Conservation (phyloP, 2,329 filamentous ascomycete genomes). For the Capronia epimyces region DNA sequence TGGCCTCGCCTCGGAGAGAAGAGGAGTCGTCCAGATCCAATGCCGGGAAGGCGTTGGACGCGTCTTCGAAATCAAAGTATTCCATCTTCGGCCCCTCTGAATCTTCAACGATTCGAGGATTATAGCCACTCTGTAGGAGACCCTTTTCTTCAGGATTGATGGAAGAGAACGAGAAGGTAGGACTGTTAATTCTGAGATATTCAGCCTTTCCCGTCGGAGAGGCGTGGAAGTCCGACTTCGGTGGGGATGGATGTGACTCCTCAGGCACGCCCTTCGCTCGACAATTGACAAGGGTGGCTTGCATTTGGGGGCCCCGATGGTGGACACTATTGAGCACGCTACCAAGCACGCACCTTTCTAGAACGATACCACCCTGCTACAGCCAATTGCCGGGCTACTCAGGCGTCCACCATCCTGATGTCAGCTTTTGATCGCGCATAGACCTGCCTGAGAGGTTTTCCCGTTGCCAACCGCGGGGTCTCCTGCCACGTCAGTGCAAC, state of each 20-base stretch:
- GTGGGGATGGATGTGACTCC: slow-evolving; percentile 19
- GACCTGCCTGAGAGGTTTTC: no score
- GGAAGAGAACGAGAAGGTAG: slow-evolving; percentile 2
- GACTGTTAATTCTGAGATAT: slow-evolving; percentile 7
- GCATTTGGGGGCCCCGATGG: background rate
- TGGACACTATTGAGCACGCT: slow-evolving; percentile 12
- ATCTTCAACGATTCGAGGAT: background rate
- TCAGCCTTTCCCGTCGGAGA: slow-evolving; percentile 18
- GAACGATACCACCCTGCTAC: no score
- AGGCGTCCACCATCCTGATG: background rate
- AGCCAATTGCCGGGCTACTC: background rate
- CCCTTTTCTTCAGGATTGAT: background rate
- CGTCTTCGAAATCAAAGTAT: slow-evolving; percentile 46
- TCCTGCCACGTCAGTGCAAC: no score
- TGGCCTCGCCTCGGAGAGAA: slow-evolving; percentile 37
- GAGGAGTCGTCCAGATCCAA: slow-evolving; percentile 38
- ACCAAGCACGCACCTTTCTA: background rate
- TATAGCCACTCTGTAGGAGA: background rate
- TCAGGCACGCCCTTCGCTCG: slow-evolving; percentile 24
- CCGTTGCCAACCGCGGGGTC: no score
- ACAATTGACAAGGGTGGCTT: slow-evolving; percentile 14
- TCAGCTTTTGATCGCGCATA: background rate
- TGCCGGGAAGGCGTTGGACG: slow-evolving; percentile 36
- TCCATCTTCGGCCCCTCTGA: slow-evolving; percentile 34
- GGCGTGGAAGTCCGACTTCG: slow-evolving; percentile 14